Base-by-base conservation (phyloP, 148 eudicot species). In the Nepenthes gracilis region DNA sequence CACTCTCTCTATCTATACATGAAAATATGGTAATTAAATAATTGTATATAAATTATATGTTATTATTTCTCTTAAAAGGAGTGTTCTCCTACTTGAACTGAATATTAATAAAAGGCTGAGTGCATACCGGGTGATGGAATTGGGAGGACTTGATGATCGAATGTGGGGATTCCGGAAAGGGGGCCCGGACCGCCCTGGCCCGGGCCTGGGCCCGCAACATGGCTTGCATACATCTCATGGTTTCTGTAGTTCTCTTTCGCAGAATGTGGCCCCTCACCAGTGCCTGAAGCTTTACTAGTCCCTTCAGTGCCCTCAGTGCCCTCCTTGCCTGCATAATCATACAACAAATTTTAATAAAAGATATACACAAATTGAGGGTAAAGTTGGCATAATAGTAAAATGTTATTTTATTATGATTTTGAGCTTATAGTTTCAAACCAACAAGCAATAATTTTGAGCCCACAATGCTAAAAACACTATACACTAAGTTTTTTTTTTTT, bases 191-290 rank as follows among this genome's bases (percentile, higher is more conserved):
- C 1, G 79, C 73, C 33, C 84, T 77, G 51, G 90, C 93, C 15
- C 96, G 77, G 2, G 81, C 76, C 61, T 88, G 97, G 6, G 83
- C 91, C 14, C 90, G 76, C 32, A 77, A 57, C 72, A 88, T 60
- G 0, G 90, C 85, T 51, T 92, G 96, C 83, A 92, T 72, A 43
- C 85, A 70, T 9, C 83, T 72, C 71, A 92, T 64, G 3, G 70
- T 68, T 59, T 85, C 77, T 0, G 88, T 76, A 5, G 90, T 76
- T 50, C 74, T 78, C 72, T 77, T 80, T 67, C 98, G 77, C 74
- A 85, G 64, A 61, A 85, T 86, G 75, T 88, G 85, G n/a, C 98
- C 98, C 64, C 98, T 72, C 2, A 83, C 98, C 0, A 80, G 78
- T 33, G 96, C 98, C 60, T 92, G 98, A 15, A 92, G 80, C 70